These are phyloP conservation scores for Epicoccum nigrum DNA, from an alignment of 2,329 filamentous ascomycete genomes.

Conservation along the genomic window DNA sequence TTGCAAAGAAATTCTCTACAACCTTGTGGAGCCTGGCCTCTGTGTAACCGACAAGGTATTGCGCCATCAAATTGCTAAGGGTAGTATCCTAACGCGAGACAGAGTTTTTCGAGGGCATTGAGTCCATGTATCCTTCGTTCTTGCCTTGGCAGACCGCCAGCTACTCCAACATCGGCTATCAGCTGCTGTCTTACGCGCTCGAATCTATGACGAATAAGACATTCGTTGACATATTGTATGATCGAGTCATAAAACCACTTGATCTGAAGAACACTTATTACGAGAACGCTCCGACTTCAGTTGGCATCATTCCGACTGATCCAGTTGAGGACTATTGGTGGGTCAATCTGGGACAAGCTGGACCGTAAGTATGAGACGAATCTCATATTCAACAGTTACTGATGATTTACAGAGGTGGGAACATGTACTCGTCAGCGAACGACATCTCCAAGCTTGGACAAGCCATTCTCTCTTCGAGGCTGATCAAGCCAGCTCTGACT, in stretches of 20 bases:
- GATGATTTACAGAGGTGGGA: constrained; percentile 27
- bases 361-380: constrained; percentile 20
- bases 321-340: constrained; percentile 29
- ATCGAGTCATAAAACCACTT: constrained; percentile 49
- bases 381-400: neutral
- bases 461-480: constrained; percentile 48
- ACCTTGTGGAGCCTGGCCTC: constrained; percentile 31
- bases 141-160: constrained; percentile 40
- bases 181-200: constrained; percentile 46
- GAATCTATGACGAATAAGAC: constrained; percentile 49
- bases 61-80: neutral
- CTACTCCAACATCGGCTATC: constrained; percentile 49
- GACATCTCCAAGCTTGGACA: constrained; percentile 48
- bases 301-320: constrained; percentile 47
- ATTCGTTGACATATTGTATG: constrained; percentile 44
- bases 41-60: constrained; percentile 25
- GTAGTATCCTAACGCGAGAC: neutral
- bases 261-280: constrained; percentile 48
- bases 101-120: constrained; percentile 47
- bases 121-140: constrained; percentile 41
- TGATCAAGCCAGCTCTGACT: constrained; percentile 45
- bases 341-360: constrained; percentile 28
- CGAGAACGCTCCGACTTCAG: constrained; percentile 30
- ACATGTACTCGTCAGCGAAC: constrained; percentile 43
- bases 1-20: constrained; percentile 21